Base-by-base conservation (phyloP, 768 basidiomycete genomes). In the Sporobolomyces pararoseus region DNA sequence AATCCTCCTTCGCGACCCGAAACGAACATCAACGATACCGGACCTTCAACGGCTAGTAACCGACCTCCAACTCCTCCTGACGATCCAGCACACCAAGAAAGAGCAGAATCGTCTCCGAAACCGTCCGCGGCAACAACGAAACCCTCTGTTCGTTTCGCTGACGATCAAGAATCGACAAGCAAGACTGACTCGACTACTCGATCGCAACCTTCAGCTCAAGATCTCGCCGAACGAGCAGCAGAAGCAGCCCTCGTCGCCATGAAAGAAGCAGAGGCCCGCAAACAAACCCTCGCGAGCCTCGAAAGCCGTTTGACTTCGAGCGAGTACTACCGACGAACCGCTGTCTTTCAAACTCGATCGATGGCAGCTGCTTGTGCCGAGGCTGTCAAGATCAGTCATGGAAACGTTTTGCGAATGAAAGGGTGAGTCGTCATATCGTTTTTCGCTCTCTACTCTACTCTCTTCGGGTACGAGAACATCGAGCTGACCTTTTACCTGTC, bases 361-460 rank as follows among this genome's bases (percentile, higher is more conserved):
- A 27, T 54, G 14, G 51, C 55, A 1, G 32, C 66, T 7, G 66
- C 63, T 0, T 72, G 66, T 31, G 63, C 62, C 2, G 39, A 67
- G 27, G 55, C 63, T 1, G 44, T 72, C 12, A 31, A 31, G 25
- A 35, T 72, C 62, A 44, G 46, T n/a, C 49, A 62, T n/a, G 29
- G 50, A 13, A 50, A 50, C 12, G 49, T 60, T 2, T 27, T 47
- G 14, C 49, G 65, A 0, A 63, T 71, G 61, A 57, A 59, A 53
- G 29, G 49, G 70, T 71, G 19, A 29, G 63, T 17, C 19, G 7
- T 31, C 9, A n/a, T 2, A 14, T 19, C 7, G 42, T n/a, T 10
- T 10, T 2, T 19, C 19, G 4, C 29, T 42, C 39, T 9, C 39
- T 17, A 17, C 17, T 42, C 39, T 42, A 42, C 39, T 9, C 9